Evolutionary conservation across 495 filamentous ascomycete genomes (phyloP).

Genomic region (Tricharina praecox): DNA sequence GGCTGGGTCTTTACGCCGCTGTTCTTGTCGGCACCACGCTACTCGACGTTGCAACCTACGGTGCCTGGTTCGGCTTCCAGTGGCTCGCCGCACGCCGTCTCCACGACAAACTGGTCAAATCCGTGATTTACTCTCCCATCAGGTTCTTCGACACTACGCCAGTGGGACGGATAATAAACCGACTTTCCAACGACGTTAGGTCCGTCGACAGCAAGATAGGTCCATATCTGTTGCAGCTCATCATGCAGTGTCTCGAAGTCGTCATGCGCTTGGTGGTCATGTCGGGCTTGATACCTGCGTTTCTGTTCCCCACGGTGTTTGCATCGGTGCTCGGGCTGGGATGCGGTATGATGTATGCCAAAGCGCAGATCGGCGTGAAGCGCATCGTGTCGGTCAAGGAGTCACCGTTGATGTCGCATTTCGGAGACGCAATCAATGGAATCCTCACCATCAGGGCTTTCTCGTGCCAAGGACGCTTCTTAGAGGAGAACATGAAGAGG

Average conservation of each 20-base stretch:
- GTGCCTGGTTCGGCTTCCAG: slow-evolving; percentile 29
- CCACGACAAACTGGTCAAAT: slow-evolving; percentile 31
- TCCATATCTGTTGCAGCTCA: slow-evolving; percentile 11
- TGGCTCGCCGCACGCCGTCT: slow-evolving; percentile 34
- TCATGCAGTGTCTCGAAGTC: slow-evolving; percentile 19
- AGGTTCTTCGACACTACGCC: slow-evolving; percentile 36
- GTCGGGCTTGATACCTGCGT: slow-evolving; percentile 29
- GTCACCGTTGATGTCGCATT: slow-evolving; percentile 32
- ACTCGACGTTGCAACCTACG: slow-evolving; percentile 17
- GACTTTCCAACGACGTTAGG: slow-evolving; percentile 34
- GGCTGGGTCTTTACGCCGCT: slow-evolving; percentile 25
- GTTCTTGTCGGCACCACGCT: slow-evolving; percentile 26
- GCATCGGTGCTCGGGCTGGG: slow-evolving; percentile 27
- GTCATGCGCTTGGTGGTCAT: slow-evolving; percentile 28
- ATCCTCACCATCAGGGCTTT: slow-evolving; percentile 32
- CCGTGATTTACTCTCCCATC: slow-evolving; percentile 35
- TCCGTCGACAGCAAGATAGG: slow-evolving; percentile 20
- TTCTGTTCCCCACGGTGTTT: slow-evolving; percentile 28
- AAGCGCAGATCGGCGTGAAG: slow-evolving; percentile 30
- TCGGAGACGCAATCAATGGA: slow-evolving; percentile 31
- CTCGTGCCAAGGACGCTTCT: slow-evolving; percentile 20
- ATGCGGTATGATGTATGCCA: slow-evolving; percentile 29
- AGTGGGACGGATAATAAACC: slow-evolving; percentile 36
- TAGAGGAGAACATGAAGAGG: slow-evolving; percentile 19
- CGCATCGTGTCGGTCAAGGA: slow-evolving; percentile 28